Base-by-base conservation (phyloP, 352 stramenopile species). In the Pythium rishiriense region DNA sequence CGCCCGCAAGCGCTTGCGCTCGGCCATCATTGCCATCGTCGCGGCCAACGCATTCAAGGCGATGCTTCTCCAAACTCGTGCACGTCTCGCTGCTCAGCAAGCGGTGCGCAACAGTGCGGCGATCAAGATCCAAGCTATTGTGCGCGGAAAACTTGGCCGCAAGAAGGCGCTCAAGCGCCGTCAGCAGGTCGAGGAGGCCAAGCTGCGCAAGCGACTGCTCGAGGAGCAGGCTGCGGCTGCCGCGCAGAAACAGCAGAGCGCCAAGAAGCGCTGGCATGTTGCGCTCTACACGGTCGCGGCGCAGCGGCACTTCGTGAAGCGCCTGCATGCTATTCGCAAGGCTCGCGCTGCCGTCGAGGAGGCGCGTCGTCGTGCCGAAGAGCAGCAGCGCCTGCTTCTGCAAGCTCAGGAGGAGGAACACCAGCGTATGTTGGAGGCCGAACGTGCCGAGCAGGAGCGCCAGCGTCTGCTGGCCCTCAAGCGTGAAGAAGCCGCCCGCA, bases 321-420 rank as follows among this genome's bases (percentile, higher is more conserved):
- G 83, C n/a, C 64, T 96, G 8, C 75, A 93, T 29, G 76, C 87
- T 64, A 91, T 96, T 48, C 87, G 83, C 70, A 93, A 93, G 74
- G 72, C 75, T 47, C 82, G 85, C 22, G 65, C 87, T n/a, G 85
- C 85, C 3, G 83, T 93, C 22, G 85, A 94, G 50, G 85, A 94
- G 28, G 87, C 87, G 10, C 77, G 85, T 64, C 82, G 84, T 46
- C 74, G 79, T 51, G 75, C 84, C 47, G 82, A 88, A 9, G 81
- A 94, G 64, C 81, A 94, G 70, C 74, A 84, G 42, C 69, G 73
- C 25, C 64, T 91, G 37, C 58, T 80, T 33, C 61, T 91, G 31
- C 72, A 92, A 66, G 70, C 75, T 21, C 75, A 91, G 35, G 85
- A 96, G 51, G 82, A 91, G 24, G 83, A 90, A 54, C 85, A 80